Evolutionary conservation across 139 green algal genomes (phyloP).

Genomic region (Eudorina sp.): DNA sequence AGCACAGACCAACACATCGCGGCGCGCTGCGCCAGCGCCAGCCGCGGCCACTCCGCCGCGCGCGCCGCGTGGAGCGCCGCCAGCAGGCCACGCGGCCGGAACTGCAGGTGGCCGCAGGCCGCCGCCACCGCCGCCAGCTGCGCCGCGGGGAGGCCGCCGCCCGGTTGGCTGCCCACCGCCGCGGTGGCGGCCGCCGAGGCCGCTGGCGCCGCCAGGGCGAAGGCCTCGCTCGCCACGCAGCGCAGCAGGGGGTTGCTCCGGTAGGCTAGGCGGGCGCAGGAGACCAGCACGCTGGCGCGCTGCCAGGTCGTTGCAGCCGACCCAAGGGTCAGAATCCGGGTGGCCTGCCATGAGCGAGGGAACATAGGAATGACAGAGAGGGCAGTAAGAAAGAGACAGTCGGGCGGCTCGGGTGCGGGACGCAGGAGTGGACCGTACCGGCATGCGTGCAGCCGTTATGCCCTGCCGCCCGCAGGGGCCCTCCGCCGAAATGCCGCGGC

Average conservation of each 20-base stretch:
- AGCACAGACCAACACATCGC: conserved; percentile 17
- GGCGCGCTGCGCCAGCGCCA: conserved; percentile 5
- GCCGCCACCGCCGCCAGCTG: not conserved
- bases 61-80: not conserved
- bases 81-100: conserved; percentile 31
- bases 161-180: not conserved
- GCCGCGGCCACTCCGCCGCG: not conserved
- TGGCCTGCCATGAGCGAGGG: too few relatives aligned
- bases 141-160: not conserved
- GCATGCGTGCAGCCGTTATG: too few relatives aligned
- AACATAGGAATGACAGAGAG: not conserved
- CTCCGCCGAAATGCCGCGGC: too few relatives aligned
- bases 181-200: not conserved
- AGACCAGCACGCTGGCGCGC: conserved; percentile 14
- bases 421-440: too few relatives aligned
- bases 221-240: not conserved
- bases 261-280: not conserved
- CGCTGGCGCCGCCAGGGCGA: not conserved
- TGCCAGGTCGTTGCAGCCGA: conserved; percentile 18
- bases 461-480: too few relatives aligned
- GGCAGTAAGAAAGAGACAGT: too few relatives aligned
- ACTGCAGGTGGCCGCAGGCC: conserved; percentile 29
- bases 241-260: conserved; percentile 29
- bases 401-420: too few relatives aligned
- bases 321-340: conserved; percentile 4